Base-by-base conservation (phyloP, 2,329 filamentous ascomycete genomes). In the Stagonosporopsis tanaceti region DNA sequence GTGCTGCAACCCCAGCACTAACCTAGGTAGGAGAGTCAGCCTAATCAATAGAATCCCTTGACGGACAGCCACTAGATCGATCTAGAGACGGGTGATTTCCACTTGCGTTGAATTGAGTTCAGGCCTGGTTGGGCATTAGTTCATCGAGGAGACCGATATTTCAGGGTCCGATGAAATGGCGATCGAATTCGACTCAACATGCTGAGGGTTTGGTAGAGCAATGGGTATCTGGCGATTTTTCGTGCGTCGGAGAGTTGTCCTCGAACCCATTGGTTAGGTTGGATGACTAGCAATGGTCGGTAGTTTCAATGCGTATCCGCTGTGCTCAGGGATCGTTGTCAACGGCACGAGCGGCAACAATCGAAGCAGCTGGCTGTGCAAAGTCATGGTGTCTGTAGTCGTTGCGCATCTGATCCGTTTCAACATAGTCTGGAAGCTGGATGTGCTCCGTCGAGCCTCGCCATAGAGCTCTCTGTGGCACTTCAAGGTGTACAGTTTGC, bases 351-450 rank as follows among this genome's bases (percentile, higher is more conserved):
- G n/a, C 24, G 3, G 34, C 2, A n/a, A 9, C 4, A 15, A 3
- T n/a, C 3, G n/a, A 6, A 34, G 11, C 30, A 27, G 2, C 27
- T 17, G 22, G n/a, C 12, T n/a, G 35, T 25, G 20, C 17, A 22
- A 17, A 12, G 7, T 5, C 25, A 28, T 6, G 14, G 30, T 9
- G 15, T 2, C 14, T 25, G 6, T 12, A 4, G n/a, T 20, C 34
- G 22, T 28, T 9, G 28, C 27, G n/a, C 12, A 17, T 30, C 1
- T 11, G 22, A 9, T 45, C 47, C 9, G 59, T 57, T 42, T 75
- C 70, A 3, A 66, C 55, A 57, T 81, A 82, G n/a, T 75, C 76
- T 1, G 79, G 79, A 40, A 76, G 78, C 3, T 50, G 63, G 25
- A 47, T 53, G 32, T 75, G 59, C 15, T 75, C 74, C 11, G 66